Evolutionary conservation across 2,329 filamentous ascomycete species (phyloP).

Genomic region (Parasarocladium wereldwijsianum): DNA sequence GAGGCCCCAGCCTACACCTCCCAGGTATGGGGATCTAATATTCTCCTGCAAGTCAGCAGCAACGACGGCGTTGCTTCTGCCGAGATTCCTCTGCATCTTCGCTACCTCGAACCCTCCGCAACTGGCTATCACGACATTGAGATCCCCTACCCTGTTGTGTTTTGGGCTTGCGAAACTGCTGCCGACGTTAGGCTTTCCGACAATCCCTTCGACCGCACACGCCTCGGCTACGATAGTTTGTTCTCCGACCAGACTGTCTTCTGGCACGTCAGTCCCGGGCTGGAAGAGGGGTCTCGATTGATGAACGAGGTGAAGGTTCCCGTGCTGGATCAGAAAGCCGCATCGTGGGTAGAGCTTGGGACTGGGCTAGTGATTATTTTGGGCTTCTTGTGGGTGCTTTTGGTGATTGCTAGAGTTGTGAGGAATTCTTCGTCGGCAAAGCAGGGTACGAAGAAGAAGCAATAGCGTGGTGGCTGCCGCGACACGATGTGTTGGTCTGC

Average conservation of each 20-base stretch:
- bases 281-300: conserved; percentile 20
- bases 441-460: conserved; percentile 1
- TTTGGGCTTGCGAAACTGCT: conserved; percentile 72
- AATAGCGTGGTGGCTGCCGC: not conserved
- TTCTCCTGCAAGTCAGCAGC: conserved; percentile 58
- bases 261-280: conserved; percentile 53
- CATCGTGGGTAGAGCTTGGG: conserved; percentile 32
- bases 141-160: conserved; percentile 71
- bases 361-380: conserved; percentile 44
- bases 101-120: conserved; percentile 55
- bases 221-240: conserved; percentile 72
- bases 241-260: conserved; percentile 74
- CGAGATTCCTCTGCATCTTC: conserved; percentile 69
- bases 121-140: conserved; percentile 38
- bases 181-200: conserved; percentile 51
- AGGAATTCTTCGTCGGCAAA: too few species aligned
- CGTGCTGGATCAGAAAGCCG: conserved; percentile 42
- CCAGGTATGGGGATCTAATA: conserved; percentile 60
- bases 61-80: conserved; percentile 41
- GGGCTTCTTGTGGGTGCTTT: conserved; percentile 57
- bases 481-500: not conserved
- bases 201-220: conserved; percentile 75
- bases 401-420: conserved; percentile 37
- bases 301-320: conserved; percentile 46
- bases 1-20: conserved; percentile 80